Percentiles rank a stretch among this genome's conserved stretches.
Conservation (phyloP, 2,329 filamentous ascomycete species). For the Aspergillus hiratsukae region DNA sequence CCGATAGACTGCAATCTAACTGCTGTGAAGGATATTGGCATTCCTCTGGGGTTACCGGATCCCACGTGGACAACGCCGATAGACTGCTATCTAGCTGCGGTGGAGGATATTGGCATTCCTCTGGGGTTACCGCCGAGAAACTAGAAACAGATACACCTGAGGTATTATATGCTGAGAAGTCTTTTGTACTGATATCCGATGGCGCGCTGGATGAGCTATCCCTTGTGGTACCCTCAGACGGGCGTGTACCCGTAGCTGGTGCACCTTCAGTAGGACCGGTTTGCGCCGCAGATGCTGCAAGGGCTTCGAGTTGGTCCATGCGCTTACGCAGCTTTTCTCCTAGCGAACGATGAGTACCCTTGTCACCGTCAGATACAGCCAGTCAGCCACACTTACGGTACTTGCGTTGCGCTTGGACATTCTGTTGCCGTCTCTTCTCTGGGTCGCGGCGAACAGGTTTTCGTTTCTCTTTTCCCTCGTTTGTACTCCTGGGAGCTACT, state of each 20-base stretch:
- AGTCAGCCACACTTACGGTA: conserved; percentile 16
- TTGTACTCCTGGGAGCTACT: neutral
- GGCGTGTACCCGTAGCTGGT: neutral
- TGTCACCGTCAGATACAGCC: neutral
- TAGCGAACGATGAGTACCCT: neutral
- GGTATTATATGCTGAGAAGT: neutral
- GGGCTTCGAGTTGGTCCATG: conserved; percentile 10
- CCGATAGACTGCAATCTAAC: neutral
- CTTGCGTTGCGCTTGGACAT: conserved; percentile 17
- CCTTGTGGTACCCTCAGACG: neutral
- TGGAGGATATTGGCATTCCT: conserved; percentile 1
- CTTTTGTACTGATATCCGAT: no score
- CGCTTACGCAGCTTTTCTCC: conserved; percentile 16
- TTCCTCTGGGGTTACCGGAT: neutral
- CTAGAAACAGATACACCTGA: neutral
- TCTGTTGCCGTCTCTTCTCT: conserved; percentile 19
- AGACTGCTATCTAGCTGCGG: neutral
- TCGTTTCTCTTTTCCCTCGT: conserved; percentile 9
- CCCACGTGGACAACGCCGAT: neutral
- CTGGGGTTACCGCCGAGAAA: neutral
- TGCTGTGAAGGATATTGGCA: no score
- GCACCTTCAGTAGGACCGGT: neutral
- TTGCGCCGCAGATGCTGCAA: conserved; percentile 8
- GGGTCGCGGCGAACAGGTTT: conserved; percentile 21
- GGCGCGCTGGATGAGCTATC: no score